phyloP scores from a whole-genome alignment of 345 rosid genomes.

The Heritiera littoralis region DNA sequence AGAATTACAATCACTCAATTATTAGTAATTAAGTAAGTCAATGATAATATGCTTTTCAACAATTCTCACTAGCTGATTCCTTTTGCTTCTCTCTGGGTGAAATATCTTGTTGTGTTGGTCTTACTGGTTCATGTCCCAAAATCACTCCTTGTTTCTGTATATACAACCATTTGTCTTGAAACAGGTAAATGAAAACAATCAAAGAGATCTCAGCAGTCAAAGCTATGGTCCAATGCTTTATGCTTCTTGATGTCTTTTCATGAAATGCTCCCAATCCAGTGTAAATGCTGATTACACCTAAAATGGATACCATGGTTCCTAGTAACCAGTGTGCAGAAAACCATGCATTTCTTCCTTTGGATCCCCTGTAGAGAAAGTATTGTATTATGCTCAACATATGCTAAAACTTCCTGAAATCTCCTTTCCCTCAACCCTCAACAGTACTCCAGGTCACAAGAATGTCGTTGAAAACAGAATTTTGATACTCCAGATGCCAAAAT shows the following conservation, averaged over 20 bases:
- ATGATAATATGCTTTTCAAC: conserved; percentile 17
- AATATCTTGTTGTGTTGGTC: conserved; percentile 24
- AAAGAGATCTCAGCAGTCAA: conserved; percentile 45
- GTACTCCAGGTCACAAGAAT: too few species aligned
- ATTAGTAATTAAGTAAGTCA: neutral
- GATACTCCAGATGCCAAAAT: too few species aligned
- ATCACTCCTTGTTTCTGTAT: conserved; percentile 48
- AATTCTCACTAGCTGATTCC: conserved; percentile 25
- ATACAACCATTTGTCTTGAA: conserved; percentile 64
- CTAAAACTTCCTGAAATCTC: too few species aligned
- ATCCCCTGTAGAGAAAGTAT: conserved; percentile 40
- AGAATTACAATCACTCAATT: conserved; percentile 1
- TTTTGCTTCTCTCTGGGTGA: conserved; percentile 16
- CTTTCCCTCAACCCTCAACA: too few species aligned
- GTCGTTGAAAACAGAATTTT: too few species aligned
- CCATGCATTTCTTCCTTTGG: conserved; percentile 54
- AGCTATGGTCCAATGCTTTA: conserved; percentile 44
- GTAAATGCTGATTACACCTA: conserved; percentile 53
- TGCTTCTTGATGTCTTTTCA: conserved; percentile 51
- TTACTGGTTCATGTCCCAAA: conserved; percentile 36
- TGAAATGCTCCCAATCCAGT: conserved; percentile 58
- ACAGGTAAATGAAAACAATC: conserved; percentile 45
- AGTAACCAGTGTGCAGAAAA: conserved; percentile 54
- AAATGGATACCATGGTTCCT: conserved; percentile 47
- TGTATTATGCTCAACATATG: neutral